Evolutionary conservation across 106 monocot species (phyloP).

Genomic region (Gastrodia elata): DNA sequence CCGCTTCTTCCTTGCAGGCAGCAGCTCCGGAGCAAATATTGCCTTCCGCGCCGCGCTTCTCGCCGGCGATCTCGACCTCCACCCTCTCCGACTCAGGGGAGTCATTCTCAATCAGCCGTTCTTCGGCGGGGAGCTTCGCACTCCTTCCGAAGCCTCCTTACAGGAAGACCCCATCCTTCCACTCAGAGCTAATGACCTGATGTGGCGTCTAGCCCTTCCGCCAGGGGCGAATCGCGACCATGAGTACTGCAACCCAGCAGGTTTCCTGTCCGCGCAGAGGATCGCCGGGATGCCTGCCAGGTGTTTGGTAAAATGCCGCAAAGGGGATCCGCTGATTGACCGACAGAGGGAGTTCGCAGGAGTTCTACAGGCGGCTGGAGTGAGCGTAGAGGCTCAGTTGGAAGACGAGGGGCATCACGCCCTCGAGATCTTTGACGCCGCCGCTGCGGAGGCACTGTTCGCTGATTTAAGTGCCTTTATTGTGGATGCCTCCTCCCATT

Average conservation of each 20-base stretch:
- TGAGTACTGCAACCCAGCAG: constrained; percentile 33
- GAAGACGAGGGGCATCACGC: constrained; percentile 33
- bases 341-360: constrained; percentile 31
- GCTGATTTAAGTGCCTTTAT: constrained; percentile 24
- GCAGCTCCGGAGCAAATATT: constrained; percentile 54
- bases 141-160: constrained; percentile 22
- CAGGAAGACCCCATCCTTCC: constrained; percentile 33
- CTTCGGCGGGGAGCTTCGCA: constrained; percentile 41
- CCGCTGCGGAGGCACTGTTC: constrained; percentile 17
- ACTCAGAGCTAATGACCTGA: constrained; percentile 25
- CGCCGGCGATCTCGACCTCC: constrained; percentile 6
- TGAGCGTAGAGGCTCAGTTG: constrained; percentile 15
- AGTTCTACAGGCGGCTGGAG: constrained; percentile 21
- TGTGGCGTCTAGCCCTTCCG: constrained; percentile 49
- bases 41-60: constrained; percentile 23
- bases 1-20: constrained; percentile 28
- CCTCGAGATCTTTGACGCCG: constrained; percentile 29
- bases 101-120: constrained; percentile 40
- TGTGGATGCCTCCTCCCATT: too few species aligned
- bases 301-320: constrained; percentile 30
- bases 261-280: not conserved
- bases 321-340: constrained; percentile 47
- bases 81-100: constrained; percentile 17
- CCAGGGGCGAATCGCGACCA: constrained; percentile 36
- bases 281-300: constrained; percentile 9